Evolutionary conservation across 176 grass and related monocot genomes (phyloP).

Genomic region (Canna indica): DNA sequence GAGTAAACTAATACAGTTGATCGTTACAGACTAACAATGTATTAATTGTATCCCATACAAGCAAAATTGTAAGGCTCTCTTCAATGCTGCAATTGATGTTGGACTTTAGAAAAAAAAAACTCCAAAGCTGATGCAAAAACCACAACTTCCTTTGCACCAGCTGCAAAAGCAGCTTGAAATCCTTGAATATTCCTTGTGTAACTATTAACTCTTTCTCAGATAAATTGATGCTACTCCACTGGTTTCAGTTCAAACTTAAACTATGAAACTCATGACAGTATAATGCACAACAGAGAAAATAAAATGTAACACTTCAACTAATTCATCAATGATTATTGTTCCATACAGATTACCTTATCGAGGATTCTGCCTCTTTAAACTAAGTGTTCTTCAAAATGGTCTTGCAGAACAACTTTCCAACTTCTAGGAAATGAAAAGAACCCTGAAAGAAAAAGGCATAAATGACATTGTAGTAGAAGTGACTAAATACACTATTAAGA

Average conservation of each 20-base stretch:
- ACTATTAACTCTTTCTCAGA: background rate
- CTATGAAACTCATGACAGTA: slow-evolving; percentile 2
- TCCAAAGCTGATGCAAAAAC: slow-evolving; percentile 92
- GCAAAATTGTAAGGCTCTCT: slow-evolving; percentile 76
- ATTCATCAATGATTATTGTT: background rate
- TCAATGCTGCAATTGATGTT: slow-evolving; percentile 91
- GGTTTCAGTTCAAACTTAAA: background rate
- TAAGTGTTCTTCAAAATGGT: too few species aligned
- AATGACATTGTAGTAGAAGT: too few species aligned
- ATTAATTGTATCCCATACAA: too few species aligned
- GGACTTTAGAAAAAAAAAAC: slow-evolving; percentile 77
- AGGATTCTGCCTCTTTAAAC: too few species aligned
- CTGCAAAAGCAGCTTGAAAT: slow-evolving; percentile 73
- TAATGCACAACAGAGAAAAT: background rate
- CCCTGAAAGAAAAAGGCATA: too few species aligned
- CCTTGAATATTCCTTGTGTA: slow-evolving; percentile 39
- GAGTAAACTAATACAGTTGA: too few species aligned
- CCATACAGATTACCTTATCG: background rate
- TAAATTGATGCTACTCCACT: background rate
- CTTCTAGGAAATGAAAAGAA: too few species aligned
- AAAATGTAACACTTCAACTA: background rate
- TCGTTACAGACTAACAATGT: too few species aligned
- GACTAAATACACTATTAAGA: too few species aligned
- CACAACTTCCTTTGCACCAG: slow-evolving; percentile 81
- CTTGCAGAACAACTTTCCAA: too few species aligned